These are phyloP conservation scores for Diaporthe vaccinii DNA, from an alignment of 2,329 filamentous ascomycete genomes.

Conservation along the genomic window DNA sequence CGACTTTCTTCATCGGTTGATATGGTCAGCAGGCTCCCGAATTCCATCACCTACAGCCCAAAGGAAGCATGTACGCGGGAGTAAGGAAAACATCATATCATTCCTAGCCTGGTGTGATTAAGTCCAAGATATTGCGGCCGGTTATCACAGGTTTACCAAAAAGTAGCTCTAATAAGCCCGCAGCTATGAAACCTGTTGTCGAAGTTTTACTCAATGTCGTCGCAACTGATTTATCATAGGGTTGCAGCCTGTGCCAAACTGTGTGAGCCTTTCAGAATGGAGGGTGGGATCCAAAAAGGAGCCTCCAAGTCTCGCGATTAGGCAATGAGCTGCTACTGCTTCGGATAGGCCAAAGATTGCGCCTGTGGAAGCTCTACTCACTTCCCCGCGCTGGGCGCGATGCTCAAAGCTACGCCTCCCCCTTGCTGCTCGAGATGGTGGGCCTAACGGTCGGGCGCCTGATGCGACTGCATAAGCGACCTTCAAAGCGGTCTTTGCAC, in stretches of 20 bases:
- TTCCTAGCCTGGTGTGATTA: background rate
- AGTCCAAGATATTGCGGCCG: background rate
- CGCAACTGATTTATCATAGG: background rate
- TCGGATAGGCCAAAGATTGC: background rate
- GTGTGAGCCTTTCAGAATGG: background rate
- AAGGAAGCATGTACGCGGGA: background rate
- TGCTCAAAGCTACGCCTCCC: background rate
- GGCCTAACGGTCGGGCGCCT: background rate
- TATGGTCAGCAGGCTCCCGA: background rate
- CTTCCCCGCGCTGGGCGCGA: background rate
- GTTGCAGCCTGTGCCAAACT: background rate
- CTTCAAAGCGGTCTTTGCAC: background rate
- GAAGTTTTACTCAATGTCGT: background rate
- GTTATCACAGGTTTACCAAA: background rate
- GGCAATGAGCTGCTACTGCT: background rate
- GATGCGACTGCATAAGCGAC: background rate
- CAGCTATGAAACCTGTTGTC: background rate
- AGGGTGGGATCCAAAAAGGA: background rate
- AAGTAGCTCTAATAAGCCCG: background rate
- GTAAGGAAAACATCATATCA: background rate
- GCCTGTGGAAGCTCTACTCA: background rate
- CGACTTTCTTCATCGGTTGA: background rate
- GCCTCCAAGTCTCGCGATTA: background rate
- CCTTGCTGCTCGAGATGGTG: background rate
- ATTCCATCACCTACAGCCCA: no score